These are phyloP conservation scores for Imleria badia DNA, from an alignment of 768 basidiomycete species.

Conservation along the genomic window DNA sequence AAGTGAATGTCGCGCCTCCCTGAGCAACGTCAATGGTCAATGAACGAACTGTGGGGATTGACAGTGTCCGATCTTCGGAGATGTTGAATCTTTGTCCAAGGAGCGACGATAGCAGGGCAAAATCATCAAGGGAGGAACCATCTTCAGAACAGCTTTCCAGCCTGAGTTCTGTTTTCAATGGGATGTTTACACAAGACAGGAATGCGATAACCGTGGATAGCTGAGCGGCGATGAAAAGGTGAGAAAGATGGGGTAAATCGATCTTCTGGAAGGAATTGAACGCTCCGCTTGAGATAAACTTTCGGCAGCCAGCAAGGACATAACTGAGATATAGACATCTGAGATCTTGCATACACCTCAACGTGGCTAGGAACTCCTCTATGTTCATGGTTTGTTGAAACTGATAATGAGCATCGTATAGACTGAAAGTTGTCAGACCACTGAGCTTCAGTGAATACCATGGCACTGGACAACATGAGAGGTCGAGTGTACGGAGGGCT, in stretches of 20 bases:
- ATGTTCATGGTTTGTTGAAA: slow-evolving; percentile 29
- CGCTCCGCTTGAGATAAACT: neutral
- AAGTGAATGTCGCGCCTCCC: neutral
- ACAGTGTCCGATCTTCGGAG: neutral
- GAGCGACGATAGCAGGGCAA: neutral
- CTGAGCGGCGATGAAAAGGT: slow-evolving; percentile 1
- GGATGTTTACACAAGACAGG: slow-evolving; percentile 2
- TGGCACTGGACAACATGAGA: neutral
- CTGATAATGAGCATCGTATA: slow-evolving; percentile 22
- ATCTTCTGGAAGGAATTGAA: neutral
- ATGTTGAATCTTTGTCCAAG: neutral
- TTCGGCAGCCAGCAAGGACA: slow-evolving; percentile 19
- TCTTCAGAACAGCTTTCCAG: neutral
- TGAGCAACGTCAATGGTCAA: neutral
- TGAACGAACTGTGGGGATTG: neutral
- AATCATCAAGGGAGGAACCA: neutral
- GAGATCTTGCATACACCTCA: slow-evolving; percentile 35
- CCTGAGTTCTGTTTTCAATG: neutral
- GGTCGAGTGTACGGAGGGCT: neutral
- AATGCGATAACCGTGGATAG: slow-evolving; percentile 1
- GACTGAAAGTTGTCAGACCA: slow-evolving; percentile 35
- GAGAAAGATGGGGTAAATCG: neutral
- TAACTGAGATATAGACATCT: slow-evolving; percentile 34
- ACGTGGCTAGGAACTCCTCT: slow-evolving; percentile 31
- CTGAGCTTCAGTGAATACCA: neutral